Conservation (phyloP, 2,329 filamentous ascomycete species). For the Fonsecaea multimorphosa region DNA sequence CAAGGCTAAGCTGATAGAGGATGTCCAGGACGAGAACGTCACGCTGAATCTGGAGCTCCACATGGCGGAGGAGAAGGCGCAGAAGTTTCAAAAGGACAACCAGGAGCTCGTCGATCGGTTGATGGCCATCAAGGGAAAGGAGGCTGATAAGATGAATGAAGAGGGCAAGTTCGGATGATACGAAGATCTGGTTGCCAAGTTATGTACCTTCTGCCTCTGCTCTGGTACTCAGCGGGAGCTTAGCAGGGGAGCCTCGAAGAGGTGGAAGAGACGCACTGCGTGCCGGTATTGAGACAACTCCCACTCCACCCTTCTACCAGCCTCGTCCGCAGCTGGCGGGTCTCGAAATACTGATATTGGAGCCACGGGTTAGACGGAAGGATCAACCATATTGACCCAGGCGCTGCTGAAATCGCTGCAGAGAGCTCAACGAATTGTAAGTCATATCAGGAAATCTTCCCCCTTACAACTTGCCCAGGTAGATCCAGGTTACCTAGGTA, state of each 20-base stretch:
- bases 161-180: conserved; percentile 48
- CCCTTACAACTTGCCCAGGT: too few relatives aligned
- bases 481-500: background rate
- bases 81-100: conserved; percentile 80
- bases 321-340: background rate
- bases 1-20: conserved; percentile 82
- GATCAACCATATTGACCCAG: background rate
- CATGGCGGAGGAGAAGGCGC: conserved; percentile 76
- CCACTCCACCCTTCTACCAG: background rate
- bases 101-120: conserved; percentile 86
- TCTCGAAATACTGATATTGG: background rate
- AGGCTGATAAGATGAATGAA: conserved; percentile 86
- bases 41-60: conserved; percentile 86
- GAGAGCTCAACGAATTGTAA: background rate
- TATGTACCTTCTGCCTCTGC: background rate
- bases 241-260: background rate
- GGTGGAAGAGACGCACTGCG: background rate
- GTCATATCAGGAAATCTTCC: background rate
- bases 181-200: background rate
- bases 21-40: conserved; percentile 92
- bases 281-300: background rate
- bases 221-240: background rate
- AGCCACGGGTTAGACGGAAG: background rate
- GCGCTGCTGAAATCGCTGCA: background rate
- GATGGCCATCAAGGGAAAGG: conserved; percentile 85